Evolutionary conservation across 257 asterid genomes (phyloP), one percentile per base, ranked within the genome.

Genomic region (Primulina tabacum): DNA sequence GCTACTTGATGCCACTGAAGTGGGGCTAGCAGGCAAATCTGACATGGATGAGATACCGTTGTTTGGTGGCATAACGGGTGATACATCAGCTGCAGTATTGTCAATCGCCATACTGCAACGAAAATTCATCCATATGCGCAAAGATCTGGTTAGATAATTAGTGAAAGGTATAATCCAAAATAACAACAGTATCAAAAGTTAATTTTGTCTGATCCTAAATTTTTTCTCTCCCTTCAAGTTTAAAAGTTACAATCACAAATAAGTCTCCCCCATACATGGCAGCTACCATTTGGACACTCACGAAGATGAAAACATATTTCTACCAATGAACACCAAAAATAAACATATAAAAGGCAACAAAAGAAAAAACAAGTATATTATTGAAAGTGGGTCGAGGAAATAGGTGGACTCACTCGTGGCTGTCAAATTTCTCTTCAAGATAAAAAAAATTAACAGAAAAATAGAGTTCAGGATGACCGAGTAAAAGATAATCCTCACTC

Each of bases 1-100:
- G 37, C 97, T 96, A 66, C 95, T 88, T 14, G 98, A 92, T 18
- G 95, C 95, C 55, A 83, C 96, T 65, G 97, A 88, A 50, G 96
- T 81, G 34, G 96, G 96, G 89, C 97, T 93, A 47, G 90, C 84
- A 4, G 96, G 90, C 83, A 90, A 83, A 72, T 90, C 95, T 2
- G 95, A 86, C 87, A 88, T 81, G 53, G 95, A 80, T 62, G 96
- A 82, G 85, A 85, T 83, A 3, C 78, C 90, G 79, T 87, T 84
- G 79, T 80, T 84, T 14, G 85, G 96, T 56, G 92, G 90, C 81
- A 86, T 71, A 35, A 81, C 75, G 10, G 90, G 86, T 26, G 92
- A 68, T 14, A 85, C 85, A 56, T 89, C 92, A 0, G 89, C 78
- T 60, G 81, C 71, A 67, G 76, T 73, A 21, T 79, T 82, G 71